Base-by-base conservation (phyloP, 257 asterid species). In the Solanum megistacrolobum region DNA sequence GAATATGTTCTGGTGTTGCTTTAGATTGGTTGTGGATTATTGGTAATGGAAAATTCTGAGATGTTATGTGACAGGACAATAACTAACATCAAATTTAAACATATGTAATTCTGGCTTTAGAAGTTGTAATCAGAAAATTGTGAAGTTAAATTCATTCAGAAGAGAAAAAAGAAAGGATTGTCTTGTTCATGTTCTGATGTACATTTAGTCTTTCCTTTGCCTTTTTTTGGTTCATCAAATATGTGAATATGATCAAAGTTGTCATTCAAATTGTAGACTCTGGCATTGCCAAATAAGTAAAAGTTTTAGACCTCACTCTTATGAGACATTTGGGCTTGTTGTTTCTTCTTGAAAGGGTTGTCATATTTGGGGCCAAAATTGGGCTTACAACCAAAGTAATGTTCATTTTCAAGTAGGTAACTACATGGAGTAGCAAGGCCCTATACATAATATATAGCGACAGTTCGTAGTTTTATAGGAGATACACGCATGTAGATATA, bases 11-110 rank as follows among this genome's bases (percentile, higher is more conserved):
- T 66, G 92, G 92, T 1, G 92, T 89, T 11, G 90, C 92, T 82
- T 89, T 90, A 12, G 92, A 83, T 74, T 92, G 91, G 91, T 79
- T 92, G 41, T 92, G 92, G 92, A 86, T 92, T 66, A 90, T 92
- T 85, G 91, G 92, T 10, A 88, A 91, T 11, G 81, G 81, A 7
- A 62, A 82, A 25, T 89, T 89, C 48, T 88, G 39, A 69, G 76
- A 20, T 34, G 27, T 5, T 73, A 20, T 18, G 16, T 73, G 81
- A 34, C 16, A 34, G 27, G 9, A 20, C 27, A 34, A 18, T 73
- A 34, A 6, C 46, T 34, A 18, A 18, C 14, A 72, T 18, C 36
- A 36, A 3, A 68, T 32, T 72, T 32, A 3, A 72, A 14, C 41
- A 68, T 27, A 32, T 31, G 21, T 7, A 32, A 36, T 71, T 71